phyloP scores from a whole-genome alignment of 2,329 filamentous ascomycete genomes.

The Fusarium chaquense region DNA sequence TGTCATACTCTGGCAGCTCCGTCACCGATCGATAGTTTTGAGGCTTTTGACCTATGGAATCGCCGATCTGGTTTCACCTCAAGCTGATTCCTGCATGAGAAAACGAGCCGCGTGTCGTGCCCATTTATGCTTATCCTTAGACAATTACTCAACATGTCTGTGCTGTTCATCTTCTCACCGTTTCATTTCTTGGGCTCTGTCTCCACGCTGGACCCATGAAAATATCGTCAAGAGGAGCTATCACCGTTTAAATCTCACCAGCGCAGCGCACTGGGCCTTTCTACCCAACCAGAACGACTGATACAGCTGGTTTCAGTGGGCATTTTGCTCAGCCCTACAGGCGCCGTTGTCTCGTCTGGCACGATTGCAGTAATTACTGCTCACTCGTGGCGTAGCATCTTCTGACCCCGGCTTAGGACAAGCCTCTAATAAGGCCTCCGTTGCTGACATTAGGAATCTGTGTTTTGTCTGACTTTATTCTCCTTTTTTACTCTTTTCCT shows the following conservation, averaged over 20 bases:
- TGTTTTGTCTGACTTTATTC: constrained; percentile 22
- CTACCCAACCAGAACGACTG: constrained; percentile 33
- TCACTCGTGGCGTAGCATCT: constrained; percentile 47
- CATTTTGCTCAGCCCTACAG: constrained; percentile 46
- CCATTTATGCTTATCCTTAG: constrained; percentile 26
- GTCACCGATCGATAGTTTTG: constrained; percentile 37
- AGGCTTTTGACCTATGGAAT: constrained; percentile 26
- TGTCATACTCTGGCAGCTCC: constrained; percentile 19
- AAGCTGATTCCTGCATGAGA: constrained; percentile 14
- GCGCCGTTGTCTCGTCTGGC: constrained; percentile 25
- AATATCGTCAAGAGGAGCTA: constrained; percentile 32
- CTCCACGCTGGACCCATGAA: constrained; percentile 37
- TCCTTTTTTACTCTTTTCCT: constrained; percentile 25
- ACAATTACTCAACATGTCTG: constrained; percentile 9
- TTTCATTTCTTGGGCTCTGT: constrained; percentile 20
- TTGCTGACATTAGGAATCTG: constrained; percentile 43
- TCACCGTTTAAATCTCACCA: constrained; percentile 31
- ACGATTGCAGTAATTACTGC: constrained; percentile 39
- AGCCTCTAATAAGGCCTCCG: constrained; percentile 43
- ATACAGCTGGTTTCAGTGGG: constrained; percentile 34
- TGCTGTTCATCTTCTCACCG: constrained; percentile 23
- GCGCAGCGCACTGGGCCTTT: constrained; percentile 21
- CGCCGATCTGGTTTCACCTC: constrained; percentile 29
- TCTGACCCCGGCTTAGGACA: constrained; percentile 35
- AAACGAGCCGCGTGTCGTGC: constrained; percentile 18